phyloP scores from a whole-genome alignment of 129 eudicot species.

The Rutidosis leptorrhynchoides region DNA sequence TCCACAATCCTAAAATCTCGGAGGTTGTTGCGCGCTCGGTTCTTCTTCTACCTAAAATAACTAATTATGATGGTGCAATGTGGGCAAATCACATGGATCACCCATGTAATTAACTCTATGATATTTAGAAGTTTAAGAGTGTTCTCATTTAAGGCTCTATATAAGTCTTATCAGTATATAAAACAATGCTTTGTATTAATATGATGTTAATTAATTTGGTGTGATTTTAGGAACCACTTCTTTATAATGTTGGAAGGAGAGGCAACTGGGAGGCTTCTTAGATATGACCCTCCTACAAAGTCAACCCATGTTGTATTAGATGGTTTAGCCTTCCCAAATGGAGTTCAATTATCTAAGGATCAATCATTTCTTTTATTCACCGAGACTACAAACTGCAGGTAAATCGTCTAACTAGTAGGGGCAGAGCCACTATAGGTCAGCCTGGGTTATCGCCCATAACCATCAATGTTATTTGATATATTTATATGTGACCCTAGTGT shows the following conservation, averaged over 20 bases:
- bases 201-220: neutral
- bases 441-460: too few species aligned
- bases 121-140: neutral
- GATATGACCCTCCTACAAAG: conserved; percentile 84
- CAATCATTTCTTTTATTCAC: conserved; percentile 77
- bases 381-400: conserved; percentile 97
- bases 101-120: too few species aligned
- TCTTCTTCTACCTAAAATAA: too few species aligned
- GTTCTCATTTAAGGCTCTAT: neutral
- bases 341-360: conserved; percentile 81
- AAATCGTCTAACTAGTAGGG: neutral
- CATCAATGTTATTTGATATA: too few species aligned
- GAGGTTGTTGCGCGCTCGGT: too few species aligned
- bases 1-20: too few species aligned
- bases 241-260: conserved; percentile 94
- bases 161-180: too few species aligned
- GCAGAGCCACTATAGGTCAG: too few species aligned
- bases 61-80: too few species aligned
- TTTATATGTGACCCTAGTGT: too few species aligned
- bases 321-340: conserved; percentile 94
- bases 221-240: conserved; percentile 65
- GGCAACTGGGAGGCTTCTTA: conserved; percentile 76
- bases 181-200: neutral
- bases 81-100: too few species aligned
- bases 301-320: conserved; percentile 76